Evolutionary conservation across 2,329 filamentous ascomycete genomes (phyloP).

Genomic region (Neocatenulostroma microsporum): DNA sequence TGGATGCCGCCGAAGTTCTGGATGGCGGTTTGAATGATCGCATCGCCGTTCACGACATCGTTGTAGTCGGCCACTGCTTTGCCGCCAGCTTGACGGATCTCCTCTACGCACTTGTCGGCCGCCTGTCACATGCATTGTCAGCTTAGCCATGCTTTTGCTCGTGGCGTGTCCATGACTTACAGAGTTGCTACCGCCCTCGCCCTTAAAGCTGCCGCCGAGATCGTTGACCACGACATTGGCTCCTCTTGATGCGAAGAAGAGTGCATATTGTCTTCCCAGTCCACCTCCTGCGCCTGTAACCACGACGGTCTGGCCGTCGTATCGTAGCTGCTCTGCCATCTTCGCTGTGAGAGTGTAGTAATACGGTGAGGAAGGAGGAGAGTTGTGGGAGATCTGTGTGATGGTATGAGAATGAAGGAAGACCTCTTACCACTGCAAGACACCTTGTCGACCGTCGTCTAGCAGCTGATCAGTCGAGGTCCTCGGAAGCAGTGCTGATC

Average conservation of each 20-base stretch:
- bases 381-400: no score
- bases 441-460: no score
- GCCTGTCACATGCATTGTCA: slow-evolving; percentile 45
- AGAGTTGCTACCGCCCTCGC: slow-evolving; percentile 80
- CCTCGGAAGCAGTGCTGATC: neutral
- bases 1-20: slow-evolving; percentile 73
- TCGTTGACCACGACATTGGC: slow-evolving; percentile 97
- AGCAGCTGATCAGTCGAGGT: no score
- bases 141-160: no score
- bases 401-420: neutral
- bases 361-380: no score
- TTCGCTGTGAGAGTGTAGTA: slow-evolving; percentile 6
- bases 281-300: slow-evolving; percentile 81
- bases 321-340: slow-evolving; percentile 64
- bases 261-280: slow-evolving; percentile 71
- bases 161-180: slow-evolving; percentile 41
- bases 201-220: slow-evolving; percentile 84
- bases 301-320: slow-evolving; percentile 81
- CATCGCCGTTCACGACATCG: slow-evolving; percentile 83
- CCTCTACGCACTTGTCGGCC: slow-evolving; percentile 72
- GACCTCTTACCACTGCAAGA: neutral
- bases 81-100: slow-evolving; percentile 80
- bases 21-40: slow-evolving; percentile 85
- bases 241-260: slow-evolving; percentile 86
- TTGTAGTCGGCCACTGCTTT: slow-evolving; percentile 98